Base-by-base conservation (phyloP, 2,329 filamentous ascomycete species). In the Talaromyces sp. region DNA sequence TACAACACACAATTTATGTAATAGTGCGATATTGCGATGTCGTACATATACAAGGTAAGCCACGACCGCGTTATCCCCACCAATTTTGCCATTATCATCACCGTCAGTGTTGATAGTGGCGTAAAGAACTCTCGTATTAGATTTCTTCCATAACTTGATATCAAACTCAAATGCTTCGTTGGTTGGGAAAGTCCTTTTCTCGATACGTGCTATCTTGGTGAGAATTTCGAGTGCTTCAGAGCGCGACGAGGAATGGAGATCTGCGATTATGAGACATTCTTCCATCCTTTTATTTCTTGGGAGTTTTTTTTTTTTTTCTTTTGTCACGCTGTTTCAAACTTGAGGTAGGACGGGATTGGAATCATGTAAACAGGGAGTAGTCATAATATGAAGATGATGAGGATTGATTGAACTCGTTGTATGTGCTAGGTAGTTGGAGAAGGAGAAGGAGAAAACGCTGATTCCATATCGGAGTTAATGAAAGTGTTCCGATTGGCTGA, bases 1-100 rank as follows among this genome's bases (percentile, higher is more conserved):
- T 28, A 75, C 67, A 13, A 81, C 77, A 61, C 79, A 81, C 37
- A 82, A 70, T 63, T 82, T 83, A 64, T 82, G 79, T 43, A 82
- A 70, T 56, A 79, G 73, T 17, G 76, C 76, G 25, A 73, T 62
- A 50, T 73, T 72, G 62, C 76, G 77, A 58, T 74, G 73, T 50
- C 76, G 73, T 43, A 78, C 72, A 61, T 74, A 78, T 55, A 81
- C 73, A 19, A 76, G 70, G 65, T 82, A 83, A 39, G 75, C 79
- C 55, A 75, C 68, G 28, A 79, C 58, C 15, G 25, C 15, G 17
- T 19, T 36, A 15, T 21, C 25, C 31, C 17, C 25, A 48, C 35
- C 21, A 36, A 22, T 21, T 21, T 19, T 33, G 10, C 21, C n/a
- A 33, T 39, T 13, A 46, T 64, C 60, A 28, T 28, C 25, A 28